Conservation (phyloP, 371 early-diverging fungal species). For the Rhizopus sp. region DNA sequence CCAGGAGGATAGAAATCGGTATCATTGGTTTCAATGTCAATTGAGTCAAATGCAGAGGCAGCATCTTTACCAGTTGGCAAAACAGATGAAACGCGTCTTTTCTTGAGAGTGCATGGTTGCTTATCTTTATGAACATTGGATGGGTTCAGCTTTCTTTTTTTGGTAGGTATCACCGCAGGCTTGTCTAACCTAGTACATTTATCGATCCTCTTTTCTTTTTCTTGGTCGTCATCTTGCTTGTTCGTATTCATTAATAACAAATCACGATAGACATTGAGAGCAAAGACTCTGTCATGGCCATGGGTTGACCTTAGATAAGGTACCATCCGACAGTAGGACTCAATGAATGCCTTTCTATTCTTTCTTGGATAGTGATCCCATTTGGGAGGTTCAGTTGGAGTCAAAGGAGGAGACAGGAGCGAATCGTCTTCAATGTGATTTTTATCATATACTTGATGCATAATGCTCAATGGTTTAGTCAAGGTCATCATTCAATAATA, state of each 20-base stretch:
- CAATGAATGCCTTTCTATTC: slow-evolving; percentile 21
- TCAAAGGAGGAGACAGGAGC: slow-evolving; percentile 34
- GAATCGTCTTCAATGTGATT: slow-evolving; percentile 20
- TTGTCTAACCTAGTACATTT: slow-evolving; percentile 28
- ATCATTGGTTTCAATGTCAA: slow-evolving; percentile 30
- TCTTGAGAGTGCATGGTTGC: slow-evolving; percentile 6
- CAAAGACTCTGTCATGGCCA: slow-evolving; percentile 16
- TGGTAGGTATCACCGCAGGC: slow-evolving; percentile 28
- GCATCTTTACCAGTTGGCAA: slow-evolving; percentile 31
- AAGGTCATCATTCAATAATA: slow-evolving; percentile 8
- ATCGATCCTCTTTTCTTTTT: slow-evolving; percentile 5
- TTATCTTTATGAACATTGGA: slow-evolving; percentile 3
- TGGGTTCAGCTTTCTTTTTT: slow-evolving; percentile 20
- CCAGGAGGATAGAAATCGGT: slow-evolving; percentile 20
- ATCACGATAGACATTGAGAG: slow-evolving; percentile 30
- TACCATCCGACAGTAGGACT: slow-evolving; percentile 23
- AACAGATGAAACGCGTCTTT: slow-evolving; percentile 26
- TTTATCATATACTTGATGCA: slow-evolving; percentile 17
- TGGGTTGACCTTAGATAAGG: slow-evolving; percentile 13
- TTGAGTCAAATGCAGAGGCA: slow-evolving; percentile 29
- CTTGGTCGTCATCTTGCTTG: slow-evolving; percentile 8
- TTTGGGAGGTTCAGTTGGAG: slow-evolving; percentile 24
- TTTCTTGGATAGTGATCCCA: slow-evolving; percentile 9
- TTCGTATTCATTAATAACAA: slow-evolving; percentile 4
- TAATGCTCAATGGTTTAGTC: slow-evolving; percentile 18